phyloP scores from a whole-genome alignment of 2,329 filamentous ascomycete species.

The Neofusicoccum umdonicola region DNA sequence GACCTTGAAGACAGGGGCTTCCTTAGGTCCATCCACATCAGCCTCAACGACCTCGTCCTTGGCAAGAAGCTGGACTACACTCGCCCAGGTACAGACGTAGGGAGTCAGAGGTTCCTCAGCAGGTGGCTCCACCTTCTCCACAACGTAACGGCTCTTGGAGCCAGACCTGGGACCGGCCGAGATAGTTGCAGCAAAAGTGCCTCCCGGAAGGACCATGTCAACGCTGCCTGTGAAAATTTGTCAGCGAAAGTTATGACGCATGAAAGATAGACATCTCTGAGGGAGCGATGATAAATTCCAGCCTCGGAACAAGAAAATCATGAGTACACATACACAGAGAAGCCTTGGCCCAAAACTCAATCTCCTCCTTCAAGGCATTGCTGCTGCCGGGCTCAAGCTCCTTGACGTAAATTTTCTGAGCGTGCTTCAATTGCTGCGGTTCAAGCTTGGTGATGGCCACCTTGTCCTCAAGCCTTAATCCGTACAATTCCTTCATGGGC shows the following conservation, averaged over 20 bases:
- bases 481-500: conserved; percentile 68
- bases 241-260: not conserved
- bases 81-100: conserved; percentile 31
- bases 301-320: not conserved
- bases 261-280: not conserved
- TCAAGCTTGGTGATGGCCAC: conserved; percentile 60
- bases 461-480: conserved; percentile 69
- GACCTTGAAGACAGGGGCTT: conserved; percentile 16
- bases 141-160: conserved; percentile 60
- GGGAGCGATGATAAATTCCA: not conserved
- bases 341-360: conserved; percentile 29
- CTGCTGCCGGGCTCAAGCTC: conserved; percentile 24
- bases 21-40: conserved; percentile 18
- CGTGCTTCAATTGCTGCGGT: conserved; percentile 26
- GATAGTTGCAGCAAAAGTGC: conserved; percentile 58
- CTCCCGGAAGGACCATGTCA: conserved; percentile 67
- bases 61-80: conserved; percentile 24
- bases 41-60: not conserved
- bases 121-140: conserved; percentile 53
- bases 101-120: conserved; percentile 25
- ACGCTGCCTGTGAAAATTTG: conserved; percentile 50
- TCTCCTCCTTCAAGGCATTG: conserved; percentile 23
- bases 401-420: conserved; percentile 30
- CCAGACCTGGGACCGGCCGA: conserved; percentile 46
- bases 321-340: conserved; percentile 30